Evolutionary conservation across 1,284 basidiomycete species (phyloP).

Genomic region (Lignosus rhinocerotis): DNA sequence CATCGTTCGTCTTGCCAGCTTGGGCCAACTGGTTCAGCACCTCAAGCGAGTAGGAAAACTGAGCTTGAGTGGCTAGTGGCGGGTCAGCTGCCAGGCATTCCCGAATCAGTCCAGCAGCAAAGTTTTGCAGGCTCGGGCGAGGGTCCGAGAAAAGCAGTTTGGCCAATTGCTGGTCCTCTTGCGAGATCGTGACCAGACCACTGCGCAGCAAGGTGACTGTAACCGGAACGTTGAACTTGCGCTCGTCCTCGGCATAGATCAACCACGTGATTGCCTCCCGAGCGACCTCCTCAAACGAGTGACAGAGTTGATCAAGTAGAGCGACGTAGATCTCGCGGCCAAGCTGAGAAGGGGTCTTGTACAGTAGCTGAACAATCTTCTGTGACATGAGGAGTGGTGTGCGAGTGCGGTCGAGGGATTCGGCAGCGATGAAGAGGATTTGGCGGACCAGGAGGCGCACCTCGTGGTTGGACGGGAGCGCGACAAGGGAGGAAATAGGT

Average conservation of each 20-base stretch:
- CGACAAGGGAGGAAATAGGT: constrained; percentile 63
- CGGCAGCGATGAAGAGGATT: constrained; percentile 77
- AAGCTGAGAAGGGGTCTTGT: constrained; percentile 81
- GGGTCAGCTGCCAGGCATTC: constrained; percentile 83
- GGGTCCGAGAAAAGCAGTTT: constrained; percentile 84
- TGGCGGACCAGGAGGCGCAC: constrained; percentile 83
- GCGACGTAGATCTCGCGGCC: constrained; percentile 91
- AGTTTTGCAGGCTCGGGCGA: constrained; percentile 79
- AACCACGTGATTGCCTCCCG: constrained; percentile 98
- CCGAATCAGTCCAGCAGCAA: constrained; percentile 82
- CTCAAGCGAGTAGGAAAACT: constrained; percentile 84
- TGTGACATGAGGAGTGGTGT: constrained; percentile 93
- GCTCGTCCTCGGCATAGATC: constrained; percentile 96
- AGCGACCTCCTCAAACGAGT: constrained; percentile 87
- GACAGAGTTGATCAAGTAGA: constrained; percentile 88
- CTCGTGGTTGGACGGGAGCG: constrained; percentile 82
- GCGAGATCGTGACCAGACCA: constrained; percentile 75
- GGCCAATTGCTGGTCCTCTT: constrained; percentile 91
- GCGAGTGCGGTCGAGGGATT: constrained; percentile 78
- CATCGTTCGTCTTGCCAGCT: constrained; percentile 77
- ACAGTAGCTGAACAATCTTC: constrained; percentile 87
- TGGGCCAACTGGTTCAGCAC: constrained; percentile 76
- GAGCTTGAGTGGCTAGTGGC: constrained; percentile 76
- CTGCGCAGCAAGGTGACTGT: constrained; percentile 88
- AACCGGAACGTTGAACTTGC: constrained; percentile 95